Conservation (phyloP, 345 rosid genomes). For the Pistacia integerrima region DNA sequence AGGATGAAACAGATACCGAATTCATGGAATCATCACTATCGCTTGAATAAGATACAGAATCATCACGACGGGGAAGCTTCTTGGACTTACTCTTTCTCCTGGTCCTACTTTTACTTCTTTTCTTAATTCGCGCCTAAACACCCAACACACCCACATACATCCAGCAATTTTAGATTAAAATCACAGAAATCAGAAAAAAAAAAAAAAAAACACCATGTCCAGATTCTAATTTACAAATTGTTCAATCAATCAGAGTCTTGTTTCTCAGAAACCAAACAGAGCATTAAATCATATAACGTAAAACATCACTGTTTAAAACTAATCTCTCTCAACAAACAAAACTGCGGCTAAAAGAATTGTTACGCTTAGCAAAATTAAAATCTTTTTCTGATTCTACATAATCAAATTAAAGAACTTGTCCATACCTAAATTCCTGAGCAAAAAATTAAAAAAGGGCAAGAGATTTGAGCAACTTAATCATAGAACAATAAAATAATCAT, state of each 20-base stretch:
- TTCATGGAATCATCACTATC: slow-evolving; percentile 42
- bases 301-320: background rate
- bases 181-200: too few relatives aligned
- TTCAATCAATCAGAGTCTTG: slow-evolving; percentile 2
- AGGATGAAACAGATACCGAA: slow-evolving; percentile 44
- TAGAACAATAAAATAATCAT: background rate
- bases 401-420: background rate
- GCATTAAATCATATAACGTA: background rate
- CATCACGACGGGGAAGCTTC: slow-evolving; percentile 45
- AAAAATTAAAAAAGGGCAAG: slow-evolving; percentile 5
- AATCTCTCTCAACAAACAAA: background rate
- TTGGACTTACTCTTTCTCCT: slow-evolving; percentile 47
- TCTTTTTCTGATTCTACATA: background rate
- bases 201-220: background rate
- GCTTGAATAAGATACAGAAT: slow-evolving; percentile 43
- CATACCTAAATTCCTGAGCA: background rate
- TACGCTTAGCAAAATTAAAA: background rate
- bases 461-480: background rate
- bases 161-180: slow-evolving; percentile 9
- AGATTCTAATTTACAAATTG: background rate
- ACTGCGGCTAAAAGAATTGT: background rate
- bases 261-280: background rate
- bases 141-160: slow-evolving; percentile 17
- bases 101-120: slow-evolving; percentile 46
- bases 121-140: slow-evolving; percentile 52